Evolutionary conservation across 2,329 filamentous ascomycete species (phyloP).

Genomic region (Epichloe sp.): DNA sequence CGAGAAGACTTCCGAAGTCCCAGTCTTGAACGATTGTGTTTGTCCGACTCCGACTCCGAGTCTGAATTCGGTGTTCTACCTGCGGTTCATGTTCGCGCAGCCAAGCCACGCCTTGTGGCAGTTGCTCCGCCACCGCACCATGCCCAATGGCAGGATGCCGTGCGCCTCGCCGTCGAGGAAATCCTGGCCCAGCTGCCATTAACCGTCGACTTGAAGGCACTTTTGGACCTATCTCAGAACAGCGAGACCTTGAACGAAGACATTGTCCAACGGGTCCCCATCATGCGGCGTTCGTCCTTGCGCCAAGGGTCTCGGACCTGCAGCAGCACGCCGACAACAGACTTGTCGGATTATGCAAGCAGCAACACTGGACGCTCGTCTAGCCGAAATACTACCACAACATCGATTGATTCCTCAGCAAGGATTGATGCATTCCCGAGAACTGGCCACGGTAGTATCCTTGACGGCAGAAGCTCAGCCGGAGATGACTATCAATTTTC

Average conservation of each 20-base stretch:
- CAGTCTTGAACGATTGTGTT: not conserved
- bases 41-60: not conserved
- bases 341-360: conserved; percentile 25
- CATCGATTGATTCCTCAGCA: conserved; percentile 25
- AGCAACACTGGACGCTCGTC: conserved; percentile 25
- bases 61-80: not conserved
- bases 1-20: not conserved
- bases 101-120: not conserved
- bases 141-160: conserved; percentile 4
- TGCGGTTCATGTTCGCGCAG: not conserved
- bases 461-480: conserved; percentile 2
- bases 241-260: conserved; percentile 1
- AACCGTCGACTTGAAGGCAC: conserved; percentile 1
- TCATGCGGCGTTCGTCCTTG: conserved; percentile 7
- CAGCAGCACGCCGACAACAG: conserved; percentile 22
- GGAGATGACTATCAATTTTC: not conserved
- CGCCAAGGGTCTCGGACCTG: conserved; percentile 27
- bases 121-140: not conserved
- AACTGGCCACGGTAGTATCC: not conserved
- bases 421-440: conserved; percentile 7
- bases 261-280: conserved; percentile 2
- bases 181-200: conserved; percentile 4
- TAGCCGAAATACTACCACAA: conserved; percentile 31
- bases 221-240: conserved; percentile 1
- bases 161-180: conserved; percentile 5